These are phyloP conservation scores for Mucor piriformis DNA, from an alignment of 371 early-diverging fungal genomes.

Conservation along the genomic window DNA sequence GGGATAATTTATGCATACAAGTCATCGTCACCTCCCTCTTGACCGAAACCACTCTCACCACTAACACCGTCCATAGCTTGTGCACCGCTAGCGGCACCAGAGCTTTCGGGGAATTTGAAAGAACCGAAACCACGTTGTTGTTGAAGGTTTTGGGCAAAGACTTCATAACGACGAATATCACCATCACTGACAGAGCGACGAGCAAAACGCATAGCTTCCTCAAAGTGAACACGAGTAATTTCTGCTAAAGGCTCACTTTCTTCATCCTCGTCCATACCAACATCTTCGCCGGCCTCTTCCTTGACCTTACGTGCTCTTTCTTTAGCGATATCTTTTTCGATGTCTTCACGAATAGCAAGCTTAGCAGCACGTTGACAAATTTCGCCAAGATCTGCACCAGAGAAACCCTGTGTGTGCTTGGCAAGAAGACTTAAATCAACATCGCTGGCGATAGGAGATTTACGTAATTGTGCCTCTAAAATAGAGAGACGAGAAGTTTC, in stretches of 20 bases:
- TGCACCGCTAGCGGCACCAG: constrained; percentile 36
- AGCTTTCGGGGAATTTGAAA: constrained; percentile 91
- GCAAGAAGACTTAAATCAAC: constrained; percentile 92
- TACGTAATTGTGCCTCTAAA: constrained; percentile 93
- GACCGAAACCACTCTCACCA: constrained; percentile 48
- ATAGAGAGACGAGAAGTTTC: constrained; percentile 88
- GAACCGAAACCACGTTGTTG: constrained; percentile 88
- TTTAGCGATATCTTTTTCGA: constrained; percentile 87
- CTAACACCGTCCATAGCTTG: constrained; percentile 38
- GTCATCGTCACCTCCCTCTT: constrained; percentile 60
- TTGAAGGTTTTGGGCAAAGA: constrained; percentile 98
- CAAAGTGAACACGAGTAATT: constrained; percentile 96
- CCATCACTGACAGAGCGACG: constrained; percentile 96
- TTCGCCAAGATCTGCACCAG: constrained; percentile 99
- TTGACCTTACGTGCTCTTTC: constrained; percentile 75
- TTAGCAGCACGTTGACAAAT: constrained; percentile 99
- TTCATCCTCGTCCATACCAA: constrained; percentile 82
- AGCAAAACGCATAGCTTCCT: constrained; percentile 98
- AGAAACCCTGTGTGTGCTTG: constrained; percentile 95
- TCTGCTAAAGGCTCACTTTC: constrained; percentile 85
- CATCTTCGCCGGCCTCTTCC: constrained; percentile 65
- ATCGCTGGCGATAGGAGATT: constrained; percentile 90
- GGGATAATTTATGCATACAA: constrained; percentile 49
- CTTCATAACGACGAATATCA: constrained; percentile 98
- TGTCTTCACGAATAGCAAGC: constrained; percentile 98